A percentile compares a stretch with the other conserved stretches of the same genome.
These are phyloP conservation scores for Pichia phayaonensis DNA, from an alignment of 805 yeast genomes.

Conservation along the genomic window DNA sequence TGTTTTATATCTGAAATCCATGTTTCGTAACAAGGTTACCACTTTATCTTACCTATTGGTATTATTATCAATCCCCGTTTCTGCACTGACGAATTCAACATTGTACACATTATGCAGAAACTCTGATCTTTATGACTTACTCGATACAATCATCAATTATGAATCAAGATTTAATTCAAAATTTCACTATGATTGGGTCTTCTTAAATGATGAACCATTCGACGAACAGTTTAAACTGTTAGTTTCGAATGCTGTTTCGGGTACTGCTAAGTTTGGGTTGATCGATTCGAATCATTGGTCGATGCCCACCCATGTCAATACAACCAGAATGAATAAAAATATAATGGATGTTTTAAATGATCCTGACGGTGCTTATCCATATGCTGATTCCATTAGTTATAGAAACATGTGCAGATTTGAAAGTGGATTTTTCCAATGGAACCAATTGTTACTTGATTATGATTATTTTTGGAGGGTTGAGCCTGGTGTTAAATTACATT, in stretches of 20 bases:
- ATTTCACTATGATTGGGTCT: conserved; percentile 72
- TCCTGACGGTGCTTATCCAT: conserved; percentile 40
- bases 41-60: background rate
- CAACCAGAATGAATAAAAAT: conserved; percentile 12
- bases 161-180: conserved; percentile 59
- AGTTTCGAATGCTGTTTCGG: conserved; percentile 47
- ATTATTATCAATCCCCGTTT: background rate
- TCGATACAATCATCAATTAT: conserved; percentile 52
- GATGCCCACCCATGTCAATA: conserved; percentile 40
- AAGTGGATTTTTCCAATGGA: conserved; percentile 76
- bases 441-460: conserved; percentile 57
- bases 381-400: conserved; percentile 54
- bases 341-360: conserved; percentile 18
- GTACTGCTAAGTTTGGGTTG: conserved; percentile 53
- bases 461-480: conserved; percentile 92
- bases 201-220: conserved; percentile 64
- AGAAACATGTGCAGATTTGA: conserved; percentile 89
- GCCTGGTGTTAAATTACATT: conserved; percentile 67
- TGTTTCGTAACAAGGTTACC: background rate
- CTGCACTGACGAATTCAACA: conserved; percentile 41
- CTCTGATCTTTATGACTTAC: conserved; percentile 47
- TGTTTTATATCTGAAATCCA: background rate
- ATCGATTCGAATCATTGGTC: conserved; percentile 62
- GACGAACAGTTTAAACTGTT: conserved; percentile 43
- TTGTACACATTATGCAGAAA: conserved; percentile 67